These are phyloP conservation scores for Arachnopeziza araneosa DNA, from an alignment of 2,329 filamentous ascomycete species.

Conservation along the genomic window DNA sequence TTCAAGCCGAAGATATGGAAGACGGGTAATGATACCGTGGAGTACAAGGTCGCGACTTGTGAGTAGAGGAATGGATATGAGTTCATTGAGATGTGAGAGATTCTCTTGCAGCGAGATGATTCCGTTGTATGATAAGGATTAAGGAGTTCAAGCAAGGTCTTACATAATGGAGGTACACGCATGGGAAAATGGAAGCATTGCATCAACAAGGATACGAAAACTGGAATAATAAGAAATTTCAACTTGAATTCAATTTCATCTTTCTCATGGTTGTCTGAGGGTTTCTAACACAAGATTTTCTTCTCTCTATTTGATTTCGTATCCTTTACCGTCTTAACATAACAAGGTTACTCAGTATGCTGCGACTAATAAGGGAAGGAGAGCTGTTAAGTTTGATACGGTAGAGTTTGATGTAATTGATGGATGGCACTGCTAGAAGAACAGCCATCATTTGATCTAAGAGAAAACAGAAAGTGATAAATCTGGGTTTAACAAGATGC, in stretches of 20 bases:
- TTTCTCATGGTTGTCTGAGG: too few relatives aligned
- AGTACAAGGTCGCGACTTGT: constrained; percentile 37
- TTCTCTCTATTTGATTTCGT: too few relatives aligned
- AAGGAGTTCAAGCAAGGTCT: neutral
- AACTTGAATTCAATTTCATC: neutral
- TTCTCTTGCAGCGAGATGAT: neutral
- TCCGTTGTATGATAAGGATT: neutral
- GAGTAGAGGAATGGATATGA: constrained; percentile 14
- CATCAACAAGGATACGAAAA: neutral
- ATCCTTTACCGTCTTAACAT: too few relatives aligned
- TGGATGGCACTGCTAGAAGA: too few relatives aligned
- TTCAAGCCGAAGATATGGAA: constrained; percentile 42
- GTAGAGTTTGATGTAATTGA: too few relatives aligned
- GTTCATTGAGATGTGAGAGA: neutral
- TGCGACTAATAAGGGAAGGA: too few relatives aligned
- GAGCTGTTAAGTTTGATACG: too few relatives aligned
- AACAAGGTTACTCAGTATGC: too few relatives aligned
- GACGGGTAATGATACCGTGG: constrained; percentile 40
- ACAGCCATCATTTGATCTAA: too few relatives aligned
- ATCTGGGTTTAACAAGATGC: too few relatives aligned
- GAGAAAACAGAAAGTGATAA: too few relatives aligned
- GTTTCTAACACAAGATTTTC: too few relatives aligned
- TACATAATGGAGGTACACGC: neutral
- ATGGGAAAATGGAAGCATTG: neutral
- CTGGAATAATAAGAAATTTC: neutral